Base-by-base conservation (phyloP, 2,329 filamentous ascomycete genomes). In the Alternaria rosae region DNA sequence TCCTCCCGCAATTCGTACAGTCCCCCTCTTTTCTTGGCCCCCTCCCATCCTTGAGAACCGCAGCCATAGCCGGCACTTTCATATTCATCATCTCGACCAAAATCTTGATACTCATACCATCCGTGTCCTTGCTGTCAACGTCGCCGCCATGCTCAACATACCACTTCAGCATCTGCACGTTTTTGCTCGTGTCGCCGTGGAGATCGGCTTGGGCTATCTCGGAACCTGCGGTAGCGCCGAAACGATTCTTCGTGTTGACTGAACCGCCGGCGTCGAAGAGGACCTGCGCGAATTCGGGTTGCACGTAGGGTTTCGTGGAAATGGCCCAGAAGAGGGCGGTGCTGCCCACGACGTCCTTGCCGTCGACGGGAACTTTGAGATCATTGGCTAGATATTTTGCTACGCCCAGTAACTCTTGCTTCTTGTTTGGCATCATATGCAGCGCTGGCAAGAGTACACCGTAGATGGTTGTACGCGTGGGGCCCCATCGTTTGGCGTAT, bases 71-170 rank as follows among this genome's bases (percentile, higher is more conserved):
- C 9, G 63, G 61, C 11, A 68, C 61, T 17, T 56, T 59, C 25
- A 52, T 59, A 10, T 15, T 17, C 67, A 66, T 62, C 61, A 67
- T 67, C n/a, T 63, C 59, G 1, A 67, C 58, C 54, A 70, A 23
- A 20, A 51, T 57, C 42, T 56, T 60, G 45, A 64, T 57, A 32
- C 48, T 67, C 54, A 69, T 62, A 3, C 68, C 68, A 53, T 70
- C 66, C 4, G 55, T 60, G 17, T 70, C 68, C 30, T 65, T 69
- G 25, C 47, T 60, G 17, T 68, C 58, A 7, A 70, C 59, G 47
- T 70, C 64, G 2, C 68, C 66, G 4, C 68, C 68, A 47, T 70
- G 66, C 52, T 63, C 47, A 5, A 69, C 44, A 32, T 57, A 69
- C 68, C 66, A 70, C 54, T 47, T 56, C 44, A 70, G 45, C 66